Evolutionary conservation across 1,284 basidiomycete species (phyloP).

Genomic region (Kalmanozyma brasiliensis): DNA sequence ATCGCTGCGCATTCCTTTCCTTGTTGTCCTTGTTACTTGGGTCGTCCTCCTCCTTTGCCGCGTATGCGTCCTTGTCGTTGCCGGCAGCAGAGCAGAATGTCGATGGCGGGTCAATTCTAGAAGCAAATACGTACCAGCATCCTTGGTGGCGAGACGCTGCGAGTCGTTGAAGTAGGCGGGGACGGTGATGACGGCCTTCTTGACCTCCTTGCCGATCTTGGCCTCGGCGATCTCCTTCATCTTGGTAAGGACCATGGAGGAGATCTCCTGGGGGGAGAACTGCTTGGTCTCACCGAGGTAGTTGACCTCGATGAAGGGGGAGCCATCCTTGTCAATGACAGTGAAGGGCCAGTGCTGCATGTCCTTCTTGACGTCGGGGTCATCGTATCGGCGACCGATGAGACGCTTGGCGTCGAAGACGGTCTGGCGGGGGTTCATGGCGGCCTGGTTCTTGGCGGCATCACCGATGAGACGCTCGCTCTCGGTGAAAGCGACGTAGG

Average conservation of each 20-base stretch:
- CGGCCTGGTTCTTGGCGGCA: conserved; percentile 75
- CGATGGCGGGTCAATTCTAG: conserved; percentile 1
- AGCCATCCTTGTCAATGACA: conserved; percentile 74
- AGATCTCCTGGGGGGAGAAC: conserved; percentile 80
- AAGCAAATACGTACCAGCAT: conserved; percentile 64
- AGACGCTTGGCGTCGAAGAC: conserved; percentile 75
- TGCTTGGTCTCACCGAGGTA: conserved; percentile 74
- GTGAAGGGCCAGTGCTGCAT: conserved; percentile 79
- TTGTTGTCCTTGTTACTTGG: background rate
- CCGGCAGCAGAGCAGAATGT: conserved; percentile 3
- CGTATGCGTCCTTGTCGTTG: background rate
- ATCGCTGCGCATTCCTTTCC: conserved; percentile 56
- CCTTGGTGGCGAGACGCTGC: conserved; percentile 75
- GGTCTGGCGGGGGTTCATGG: conserved; percentile 91
- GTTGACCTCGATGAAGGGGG: conserved; percentile 73
- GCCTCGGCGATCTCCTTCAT: conserved; percentile 88
- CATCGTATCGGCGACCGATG: conserved; percentile 92
- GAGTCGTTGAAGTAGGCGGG: conserved; percentile 79
- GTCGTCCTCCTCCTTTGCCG: background rate
- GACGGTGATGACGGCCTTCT: conserved; percentile 78
- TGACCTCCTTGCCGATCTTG: conserved; percentile 75
- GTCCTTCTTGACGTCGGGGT: conserved; percentile 75
- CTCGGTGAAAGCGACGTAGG: conserved; percentile 97
- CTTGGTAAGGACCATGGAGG: conserved; percentile 97
- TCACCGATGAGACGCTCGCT: conserved; percentile 99